Evolutionary conservation across 257 asterid species (phyloP).

Genomic region (Salvia splendens): DNA sequence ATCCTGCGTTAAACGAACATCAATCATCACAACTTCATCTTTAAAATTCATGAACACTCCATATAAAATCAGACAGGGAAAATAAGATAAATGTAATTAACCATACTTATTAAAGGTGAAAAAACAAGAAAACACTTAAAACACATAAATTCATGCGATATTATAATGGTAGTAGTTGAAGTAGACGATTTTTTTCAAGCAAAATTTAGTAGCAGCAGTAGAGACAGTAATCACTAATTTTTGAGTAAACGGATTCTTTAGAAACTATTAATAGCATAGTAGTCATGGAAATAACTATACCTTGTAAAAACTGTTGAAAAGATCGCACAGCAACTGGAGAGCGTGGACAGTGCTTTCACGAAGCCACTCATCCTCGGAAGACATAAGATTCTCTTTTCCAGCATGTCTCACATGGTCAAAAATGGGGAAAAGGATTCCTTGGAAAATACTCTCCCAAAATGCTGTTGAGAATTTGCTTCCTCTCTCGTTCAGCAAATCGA

Average conservation of each 20-base stretch:
- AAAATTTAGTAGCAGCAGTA: background rate
- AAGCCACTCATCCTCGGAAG: conserved; percentile 74
- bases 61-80: background rate
- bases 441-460: conserved; percentile 94
- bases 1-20: conserved; percentile 54
- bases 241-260: background rate
- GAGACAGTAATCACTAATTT: background rate
- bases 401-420: conserved; percentile 88
- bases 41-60: conserved; percentile 14
- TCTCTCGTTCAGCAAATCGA: conserved; percentile 92
- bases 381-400: conserved; percentile 60
- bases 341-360: conserved; percentile 90
- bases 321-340: conserved; percentile 90
- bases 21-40: conserved; percentile 31
- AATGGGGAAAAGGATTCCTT: conserved; percentile 83
- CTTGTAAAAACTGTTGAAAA: conserved; percentile 96
- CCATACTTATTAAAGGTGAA: background rate
- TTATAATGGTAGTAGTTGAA: background rate
- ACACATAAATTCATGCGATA: background rate
- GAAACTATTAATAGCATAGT: background rate
- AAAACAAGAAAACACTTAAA: background rate
- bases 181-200: background rate
- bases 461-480: conserved; percentile 86
- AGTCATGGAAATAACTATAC: conserved; percentile 36
- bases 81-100: too few relatives aligned